Evolutionary conservation across 768 basidiomycete species (phyloP), one percentile per base, ranked within the genome.

Genomic region (Pisolithus marmoratus): DNA sequence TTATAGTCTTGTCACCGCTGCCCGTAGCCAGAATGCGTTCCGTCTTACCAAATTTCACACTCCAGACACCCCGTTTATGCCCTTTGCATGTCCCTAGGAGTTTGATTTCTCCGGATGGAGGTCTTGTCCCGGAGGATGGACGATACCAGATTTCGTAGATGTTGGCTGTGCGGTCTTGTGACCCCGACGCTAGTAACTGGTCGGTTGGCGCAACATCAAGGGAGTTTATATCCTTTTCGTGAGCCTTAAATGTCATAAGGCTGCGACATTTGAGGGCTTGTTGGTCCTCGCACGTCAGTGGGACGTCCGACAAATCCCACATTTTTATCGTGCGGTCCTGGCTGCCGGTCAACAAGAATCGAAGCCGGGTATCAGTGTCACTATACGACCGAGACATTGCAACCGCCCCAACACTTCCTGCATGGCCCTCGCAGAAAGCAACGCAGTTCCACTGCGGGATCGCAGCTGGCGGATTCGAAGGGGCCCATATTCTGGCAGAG

Each of bases 221-320:
- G 51, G 94, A 84, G 68, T 99, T 99, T 72, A 99, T 98, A 69
- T 98, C 96, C 72, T 97, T 98, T 50, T 98, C 96, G 69, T 98
- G 96, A 12, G 94, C 91, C 65, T 87, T 90, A 46, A 85, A 81
- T 12, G 96, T 98, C 31, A 79, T 78, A 31, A 98, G 73, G 56
- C 91, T 91, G 62, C 79, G 82, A 63, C 85, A 86, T 53, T 79
- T 83, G 31, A 73, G 49, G 17, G 55, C 49, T 41, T 73, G 65
- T 22, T 54, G 61, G 24, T 58, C 60, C 36, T 60, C 51, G 23
- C 58, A 62, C 23, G 57, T 56, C n/a, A 71, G 46, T 1, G 77
- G 69, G 4, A 85, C 69, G 14, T 71, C 64, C 1, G 79, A 72
- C n/a, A 98, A 65, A 68, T 98, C 93, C 96, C 96, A 99, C 84